Base-by-base conservation (phyloP, 768 basidiomycete species). In the Trametes coccinea region DNA sequence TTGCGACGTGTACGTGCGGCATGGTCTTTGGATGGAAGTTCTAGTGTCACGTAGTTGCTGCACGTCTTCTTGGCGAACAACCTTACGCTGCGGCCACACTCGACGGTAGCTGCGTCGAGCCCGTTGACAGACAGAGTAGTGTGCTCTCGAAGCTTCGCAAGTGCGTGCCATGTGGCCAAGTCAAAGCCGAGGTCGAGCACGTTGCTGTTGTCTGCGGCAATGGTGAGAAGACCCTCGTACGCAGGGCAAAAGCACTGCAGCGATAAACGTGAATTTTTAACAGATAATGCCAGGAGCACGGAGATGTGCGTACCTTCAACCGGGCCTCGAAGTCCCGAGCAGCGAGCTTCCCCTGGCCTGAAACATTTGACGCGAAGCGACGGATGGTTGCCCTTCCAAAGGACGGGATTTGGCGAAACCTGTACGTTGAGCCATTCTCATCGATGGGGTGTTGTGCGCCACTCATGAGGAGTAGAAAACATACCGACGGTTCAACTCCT, bases 401-500 rank as follows among this genome's bases (percentile, higher is more conserved):
- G 11, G 43, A 5, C 9, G 43, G 43, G 11, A 44, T 44, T 16
- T 44, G 43, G 5, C 34, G 34, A 11, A 37, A 37, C 6, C 34
- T 37, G 34, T 11, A 37, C 11, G 34, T 37, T 11, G 34, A 37
- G 5, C 34, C 22, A 22, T 22, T 22, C 22, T 22, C 34, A 37
- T 5, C 2, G 11, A 11, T 37, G 34, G 34, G 34, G 34, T 37
- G 6, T 37, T 6, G 34, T 37, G 34, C 5, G 34, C 22, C 22
- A 22, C 22, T 22, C 22, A 22, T 22, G 22, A 22, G 22, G 22
- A 22, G 22, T 22, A 22, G 43, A 44, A 10, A 14, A 45, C 53
- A 11, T 41, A 65, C 66, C 62, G 63, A 16, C 54, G 4, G 48
- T 69, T 64, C 11, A 69, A 40, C 14, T 57, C 49, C 13, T 59